Base-by-base conservation (phyloP, 495 filamentous ascomycete species). In the Talaromyces wortmannii region DNA sequence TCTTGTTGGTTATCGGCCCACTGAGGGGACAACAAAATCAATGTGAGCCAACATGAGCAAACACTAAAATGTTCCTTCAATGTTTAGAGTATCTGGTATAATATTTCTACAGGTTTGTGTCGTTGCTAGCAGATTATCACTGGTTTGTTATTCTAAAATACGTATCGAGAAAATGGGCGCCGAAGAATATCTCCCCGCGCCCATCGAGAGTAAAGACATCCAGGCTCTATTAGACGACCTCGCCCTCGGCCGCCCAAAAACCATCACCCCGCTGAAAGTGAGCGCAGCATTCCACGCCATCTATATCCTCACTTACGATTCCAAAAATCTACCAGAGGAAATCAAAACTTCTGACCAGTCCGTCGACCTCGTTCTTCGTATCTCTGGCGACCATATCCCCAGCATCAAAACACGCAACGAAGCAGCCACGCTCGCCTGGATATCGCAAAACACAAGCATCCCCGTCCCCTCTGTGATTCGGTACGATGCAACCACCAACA, bases 361-460 rank as follows among this genome's bases (percentile, higher is more conserved):
- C 5, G 36, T 57, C 10, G 55, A 46, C 8, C 59, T 73, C 2
- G 57, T 73, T 15, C 67, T 74, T 8, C 63, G 71, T 15, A 60
- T 72, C 6, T 63, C 71, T 8, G 66, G 66, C 2, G 49, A 55
- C 7, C 67, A 72, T 18, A 31, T 68, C 3, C 69, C 69, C 2
- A n/a, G 46, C 3, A 66, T 71, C 55, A 72, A 72, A 54, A 72
- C 67, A 3, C 32, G 12, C 11, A 74, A 72, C 40, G 69, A 74
- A 43, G 62, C 67, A 1, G 69, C 56, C 10, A 59, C 65, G 5
- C 68, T 74, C 66, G 50, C 42, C 10, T 74, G 62, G 63, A 44
- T 74, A 15, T 11, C 30, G 13, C 10, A 56, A 23, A 60, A 67
- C 40, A 68, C 67, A 7, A 55, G 45, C 7, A 65, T 72, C 29